phyloP scores from a whole-genome alignment of 1,139 yeast genomes.

The Eremothecium coryli region DNA sequence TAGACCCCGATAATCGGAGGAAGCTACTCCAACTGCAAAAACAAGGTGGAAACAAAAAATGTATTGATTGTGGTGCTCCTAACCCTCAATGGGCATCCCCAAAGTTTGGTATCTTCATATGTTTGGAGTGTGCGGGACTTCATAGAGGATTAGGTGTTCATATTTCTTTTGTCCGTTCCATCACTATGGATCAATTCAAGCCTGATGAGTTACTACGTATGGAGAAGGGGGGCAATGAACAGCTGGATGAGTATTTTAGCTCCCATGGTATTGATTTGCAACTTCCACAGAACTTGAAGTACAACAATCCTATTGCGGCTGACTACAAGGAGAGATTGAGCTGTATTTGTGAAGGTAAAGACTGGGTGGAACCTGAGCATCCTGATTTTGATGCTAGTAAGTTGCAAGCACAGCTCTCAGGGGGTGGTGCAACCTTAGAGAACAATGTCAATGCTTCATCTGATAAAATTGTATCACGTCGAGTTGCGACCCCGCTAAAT shows the following conservation, averaged over 20 bases:
- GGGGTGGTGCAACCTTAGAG: slow-evolving; percentile 5
- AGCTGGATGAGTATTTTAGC: slow-evolving; percentile 58
- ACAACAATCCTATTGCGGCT: slow-evolving; percentile 84
- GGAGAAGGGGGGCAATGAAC: slow-evolving; percentile 92
- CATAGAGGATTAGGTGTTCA: slow-evolving; percentile 97
- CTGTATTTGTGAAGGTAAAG: slow-evolving; percentile 64
- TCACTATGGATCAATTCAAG: slow-evolving; percentile 96
- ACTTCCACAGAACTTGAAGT: slow-evolving; percentile 63
- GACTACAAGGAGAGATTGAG: slow-evolving; percentile 81
- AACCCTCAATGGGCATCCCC: slow-evolving; percentile 99
- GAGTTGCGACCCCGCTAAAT: slow-evolving; percentile 34
- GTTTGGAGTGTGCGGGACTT: slow-evolving; percentile 94
- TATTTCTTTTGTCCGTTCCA: slow-evolving; percentile 89
- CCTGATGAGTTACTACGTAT: slow-evolving; percentile 80
- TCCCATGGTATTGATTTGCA: slow-evolving; percentile 62
- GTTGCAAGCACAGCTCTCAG: slow-evolving; percentile 10
- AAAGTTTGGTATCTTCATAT: slow-evolving; percentile 90
- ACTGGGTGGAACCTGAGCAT: slow-evolving; percentile 60
- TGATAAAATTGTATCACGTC: slow-evolving; percentile 23
- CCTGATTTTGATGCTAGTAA: slow-evolving; percentile 33
- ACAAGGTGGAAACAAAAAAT: slow-evolving; percentile 71
- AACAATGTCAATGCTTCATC: slow-evolving; percentile 9
- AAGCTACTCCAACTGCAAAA: slow-evolving; percentile 73
- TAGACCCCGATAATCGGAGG: slow-evolving; percentile 84
- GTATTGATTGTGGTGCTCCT: slow-evolving; percentile 91